phyloP scores from a whole-genome alignment of 257 asterid species.

The Fraxinus pennsylvanica region DNA sequence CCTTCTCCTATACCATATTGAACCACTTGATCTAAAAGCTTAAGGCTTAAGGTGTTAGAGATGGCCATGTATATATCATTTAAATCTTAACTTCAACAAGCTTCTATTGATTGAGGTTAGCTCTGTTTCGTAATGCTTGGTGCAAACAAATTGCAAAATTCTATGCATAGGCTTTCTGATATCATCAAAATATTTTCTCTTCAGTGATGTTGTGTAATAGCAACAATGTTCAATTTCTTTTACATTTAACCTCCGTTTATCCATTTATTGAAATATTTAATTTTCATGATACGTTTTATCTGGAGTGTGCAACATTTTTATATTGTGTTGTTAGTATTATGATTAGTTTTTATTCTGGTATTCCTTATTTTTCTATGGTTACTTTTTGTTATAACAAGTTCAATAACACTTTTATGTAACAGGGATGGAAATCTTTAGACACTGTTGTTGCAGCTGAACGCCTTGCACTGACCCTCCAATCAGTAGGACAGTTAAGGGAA shows the following conservation, averaged over 20 bases:
- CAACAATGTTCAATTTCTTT: neutral
- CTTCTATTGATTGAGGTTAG: neutral
- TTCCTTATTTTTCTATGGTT: neutral
- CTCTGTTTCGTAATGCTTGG: neutral
- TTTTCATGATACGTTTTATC: neutral
- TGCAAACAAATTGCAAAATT: neutral
- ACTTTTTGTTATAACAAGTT: neutral
- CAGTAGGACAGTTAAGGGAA: constrained; percentile 62
- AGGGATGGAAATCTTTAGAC: constrained; percentile 88
- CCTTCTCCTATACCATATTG: no score
- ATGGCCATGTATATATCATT: no score
- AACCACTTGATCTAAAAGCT: no score
- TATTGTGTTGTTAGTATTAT: neutral
- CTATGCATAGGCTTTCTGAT: neutral
- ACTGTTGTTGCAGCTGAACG: constrained; percentile 82
- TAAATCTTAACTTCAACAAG: no score
- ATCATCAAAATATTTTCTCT: neutral
- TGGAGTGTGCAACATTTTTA: constrained; percentile 2
- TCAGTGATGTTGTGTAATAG: neutral
- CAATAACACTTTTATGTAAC: constrained; percentile 22
- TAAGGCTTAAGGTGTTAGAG: no score
- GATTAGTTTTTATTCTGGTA: neutral
- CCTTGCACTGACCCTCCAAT: constrained; percentile 76
- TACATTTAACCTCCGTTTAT: neutral
- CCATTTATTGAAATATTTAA: constrained; percentile 3